Percentiles rank a stretch among this genome's conserved stretches.
Conservation (phyloP, 306 rosid genomes). For the Trifolium pratense region DNA sequence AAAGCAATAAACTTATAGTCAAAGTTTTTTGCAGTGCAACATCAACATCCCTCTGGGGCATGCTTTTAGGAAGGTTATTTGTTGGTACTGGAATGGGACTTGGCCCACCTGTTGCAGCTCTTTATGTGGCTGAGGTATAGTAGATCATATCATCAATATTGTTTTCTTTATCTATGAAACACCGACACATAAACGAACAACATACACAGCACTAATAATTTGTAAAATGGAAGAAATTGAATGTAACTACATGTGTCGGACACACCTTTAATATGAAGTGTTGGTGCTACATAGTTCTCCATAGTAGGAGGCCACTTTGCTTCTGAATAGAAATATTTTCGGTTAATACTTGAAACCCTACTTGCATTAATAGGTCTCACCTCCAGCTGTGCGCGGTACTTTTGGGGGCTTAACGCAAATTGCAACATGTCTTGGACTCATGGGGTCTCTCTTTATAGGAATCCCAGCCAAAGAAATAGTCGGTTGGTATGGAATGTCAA, state of each 20-base stretch:
- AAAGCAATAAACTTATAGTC: constrained; percentile 37
- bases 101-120: constrained; percentile 86
- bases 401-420: constrained; percentile 84
- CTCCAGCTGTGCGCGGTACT: constrained; percentile 75
- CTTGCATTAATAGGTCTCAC: constrained; percentile 68
- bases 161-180: constrained; percentile 27
- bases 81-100: constrained; percentile 90
- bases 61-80: constrained; percentile 85
- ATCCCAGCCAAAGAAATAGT: constrained; percentile 72
- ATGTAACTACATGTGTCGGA: neutral
- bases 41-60: constrained; percentile 71
- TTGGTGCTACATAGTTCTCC: neutral
- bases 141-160: constrained; percentile 18
- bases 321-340: constrained; percentile 15
- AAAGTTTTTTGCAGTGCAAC: constrained; percentile 64
- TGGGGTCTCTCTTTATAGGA: constrained; percentile 73
- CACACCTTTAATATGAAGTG: neutral
- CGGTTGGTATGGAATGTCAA: constrained; percentile 69
- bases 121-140: constrained; percentile 83
- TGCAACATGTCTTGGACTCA: constrained; percentile 85
- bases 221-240: neutral
- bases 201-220: neutral
- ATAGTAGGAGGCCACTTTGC: constrained; percentile 18
- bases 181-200: neutral
- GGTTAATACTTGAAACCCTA: constrained; percentile 19